phyloP scores from a whole-genome alignment of 2,329 filamentous ascomycete genomes.

The Furcasterigmium sp. region DNA sequence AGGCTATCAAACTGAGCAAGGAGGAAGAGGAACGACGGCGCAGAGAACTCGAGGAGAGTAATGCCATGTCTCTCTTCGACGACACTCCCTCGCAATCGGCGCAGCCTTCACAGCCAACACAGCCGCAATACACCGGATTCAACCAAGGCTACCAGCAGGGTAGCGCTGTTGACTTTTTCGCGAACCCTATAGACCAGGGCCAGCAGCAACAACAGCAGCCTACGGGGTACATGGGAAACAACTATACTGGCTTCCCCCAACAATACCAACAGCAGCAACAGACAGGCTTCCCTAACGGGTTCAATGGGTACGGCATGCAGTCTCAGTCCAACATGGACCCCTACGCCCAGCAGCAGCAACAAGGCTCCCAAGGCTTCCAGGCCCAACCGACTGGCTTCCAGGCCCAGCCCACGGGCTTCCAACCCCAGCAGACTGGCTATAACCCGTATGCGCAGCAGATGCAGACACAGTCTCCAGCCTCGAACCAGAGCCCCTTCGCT shows the following conservation, averaged over 20 bases:
- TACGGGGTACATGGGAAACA: constrained; percentile 62
- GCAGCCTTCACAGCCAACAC: constrained; percentile 24
- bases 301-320: constrained; percentile 65
- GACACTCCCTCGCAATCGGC: constrained; percentile 60
- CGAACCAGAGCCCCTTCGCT: constrained; percentile 53
- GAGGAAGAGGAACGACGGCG: constrained; percentile 89
- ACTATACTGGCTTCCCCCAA: constrained; percentile 48
- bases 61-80: constrained; percentile 84
- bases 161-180: constrained; percentile 92
- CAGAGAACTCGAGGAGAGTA: constrained; percentile 80
- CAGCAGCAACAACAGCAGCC: constrained; percentile 64
- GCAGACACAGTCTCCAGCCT: constrained; percentile 31
- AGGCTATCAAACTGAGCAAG: constrained; percentile 91
- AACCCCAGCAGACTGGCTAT: constrained; percentile 44
- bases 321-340: constrained; percentile 64
- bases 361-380: constrained; percentile 34
- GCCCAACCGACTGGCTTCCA: constrained; percentile 30
- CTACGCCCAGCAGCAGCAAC: constrained; percentile 39
- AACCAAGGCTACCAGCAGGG: constrained; percentile 99
- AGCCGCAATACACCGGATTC: constrained; percentile 79
- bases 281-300: constrained; percentile 58
- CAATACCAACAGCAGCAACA: constrained; percentile 35
- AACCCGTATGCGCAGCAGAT: constrained; percentile 48
- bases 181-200: constrained; percentile 80
- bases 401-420: constrained; percentile 14